Base-by-base conservation (phyloP, 2,329 filamentous ascomycete species). In the Calonectria ilicicola region DNA sequence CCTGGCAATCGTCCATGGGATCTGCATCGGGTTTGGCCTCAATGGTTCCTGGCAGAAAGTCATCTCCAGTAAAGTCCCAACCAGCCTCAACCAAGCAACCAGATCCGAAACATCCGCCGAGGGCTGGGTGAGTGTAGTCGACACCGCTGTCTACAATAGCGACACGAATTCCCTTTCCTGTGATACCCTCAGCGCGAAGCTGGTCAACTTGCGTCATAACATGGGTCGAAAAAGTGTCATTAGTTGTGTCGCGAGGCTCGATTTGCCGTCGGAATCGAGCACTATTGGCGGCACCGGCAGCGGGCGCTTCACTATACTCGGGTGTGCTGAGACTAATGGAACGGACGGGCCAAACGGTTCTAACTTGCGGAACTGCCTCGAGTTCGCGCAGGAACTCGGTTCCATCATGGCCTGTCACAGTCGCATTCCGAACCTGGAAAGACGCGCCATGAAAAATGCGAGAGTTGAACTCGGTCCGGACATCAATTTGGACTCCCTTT, bases 101-200 rank as follows among this genome's bases (percentile, higher is more conserved):
- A 4, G 84, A 77, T 3, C 91, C 91, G 77, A 92, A 92, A 76
- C 90, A 90, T 65, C 90, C 90, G 5, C 91, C 91, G 3, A 93
- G 86, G 21, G 89, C 88, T 2, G 90, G 89, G 77, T 92, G 90
- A 0, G 83, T 86, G 79, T 92, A 92, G 79, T 93, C 91, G 63
- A 91, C 83, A 74, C 87, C 87, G n/a, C 84, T 87, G 77, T 89
- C 88, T 47, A 89, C 83, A 21, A 89, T 81, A 47, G 80, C 88
- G 74, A 89, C 82, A 73, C 86, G 87, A 80, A 89, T 83, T 32
- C 87, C 87, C 72, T 84, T 84, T 40, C 88, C 88, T 1, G 82
- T 85, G 71, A 86, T 71, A 1, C 87, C 87, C 65, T 85, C 77
- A 5, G 84, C 85, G 56, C 83, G 84, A 40, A 90, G 83, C 81